Conservation (phyloP, 2,329 filamentous ascomycete species). For the Colletotrichum trifolii region DNA sequence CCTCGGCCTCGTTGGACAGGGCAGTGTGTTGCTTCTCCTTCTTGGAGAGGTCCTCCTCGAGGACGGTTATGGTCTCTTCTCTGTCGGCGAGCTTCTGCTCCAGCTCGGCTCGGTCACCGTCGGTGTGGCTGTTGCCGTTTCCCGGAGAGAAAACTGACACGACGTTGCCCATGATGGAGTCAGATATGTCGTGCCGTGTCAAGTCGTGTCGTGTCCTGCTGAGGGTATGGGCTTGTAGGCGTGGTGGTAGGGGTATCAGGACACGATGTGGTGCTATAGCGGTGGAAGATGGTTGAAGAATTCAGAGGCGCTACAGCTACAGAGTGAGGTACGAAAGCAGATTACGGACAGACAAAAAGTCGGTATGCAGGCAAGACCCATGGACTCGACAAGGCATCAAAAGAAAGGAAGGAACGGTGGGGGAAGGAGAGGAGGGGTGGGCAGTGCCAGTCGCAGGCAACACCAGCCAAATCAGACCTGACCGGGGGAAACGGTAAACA, state of each 20-base stretch:
- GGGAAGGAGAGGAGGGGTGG: neutral
- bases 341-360: too few species aligned
- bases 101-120: slow-evolving; percentile 46
- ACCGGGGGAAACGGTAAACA: slow-evolving; percentile 11
- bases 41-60: slow-evolving; percentile 48
- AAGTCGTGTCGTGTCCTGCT: too few species aligned
- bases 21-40: slow-evolving; percentile 51
- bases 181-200: too few species aligned
- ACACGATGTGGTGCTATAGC: neutral
- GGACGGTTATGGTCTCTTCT: slow-evolving; percentile 48
- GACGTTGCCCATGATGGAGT: slow-evolving; percentile 50
- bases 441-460: neutral
- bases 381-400: slow-evolving; percentile 19
- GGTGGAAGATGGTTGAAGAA: slow-evolving; percentile 14
- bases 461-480: neutral
- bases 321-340: too few species aligned
- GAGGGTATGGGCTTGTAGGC: too few species aligned
- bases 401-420: neutral
- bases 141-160: slow-evolving; percentile 50
- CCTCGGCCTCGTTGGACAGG: slow-evolving; percentile 49
- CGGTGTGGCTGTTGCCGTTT: slow-evolving; percentile 47
- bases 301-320: neutral
- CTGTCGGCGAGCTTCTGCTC: slow-evolving; percentile 53
- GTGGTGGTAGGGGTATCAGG: neutral
- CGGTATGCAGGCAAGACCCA: slow-evolving; percentile 33